Base-by-base conservation (phyloP, 805 yeast genomes). In the Priceomyces melissophilus region DNA sequence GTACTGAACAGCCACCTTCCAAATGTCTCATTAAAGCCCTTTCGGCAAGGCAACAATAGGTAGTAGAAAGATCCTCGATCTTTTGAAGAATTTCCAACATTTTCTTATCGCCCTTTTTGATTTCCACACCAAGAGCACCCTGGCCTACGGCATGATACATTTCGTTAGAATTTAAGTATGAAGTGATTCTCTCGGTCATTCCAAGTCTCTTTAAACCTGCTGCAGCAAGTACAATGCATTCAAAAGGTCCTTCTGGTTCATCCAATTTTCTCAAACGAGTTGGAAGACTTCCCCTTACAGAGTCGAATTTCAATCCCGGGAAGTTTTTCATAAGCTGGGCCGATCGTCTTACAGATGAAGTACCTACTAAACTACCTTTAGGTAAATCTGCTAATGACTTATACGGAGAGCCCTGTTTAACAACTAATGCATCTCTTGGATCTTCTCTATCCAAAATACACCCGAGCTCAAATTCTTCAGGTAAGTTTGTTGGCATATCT, bases 121-220 rank as follows among this genome's bases (percentile, higher is more conserved):
- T 87, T 66, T 93, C 99, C 20, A 93, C 69, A 13, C 98, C 99
- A 34, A 93, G 65, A 0, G 98, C 98, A 48, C 99, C 99, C 68
- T 93, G 99, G n/a, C 99, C 99, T 35, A 93, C 96, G 1, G 99
- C 96, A 59, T 91, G 87, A 58, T 81, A 84, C 96, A 91, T 87
- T 41, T 83, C 86, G 27, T 87, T 84, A 4, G 81, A 73, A 41
- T 82, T 79, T 47, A 93, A 71, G 48, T 71, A 75, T 47, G 76
- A 71, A 4, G 96, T 81, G 57, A 93, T 88, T 60, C 97, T 73
- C 50, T 79, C 61, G n/a, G 76, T 80, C 39, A 90, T 66, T 10
- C 82, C 85, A 32, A 84, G 66, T 50, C 99, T 78, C 15, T 78
- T 68, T 43, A 93, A 73, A 2, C 99, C 99, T 1, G 99, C 98